Percentiles rank a stretch among this genome's conserved stretches.
phyloP scores from a whole-genome alignment of 257 asterid genomes.

The Solanum habrochaites region DNA sequence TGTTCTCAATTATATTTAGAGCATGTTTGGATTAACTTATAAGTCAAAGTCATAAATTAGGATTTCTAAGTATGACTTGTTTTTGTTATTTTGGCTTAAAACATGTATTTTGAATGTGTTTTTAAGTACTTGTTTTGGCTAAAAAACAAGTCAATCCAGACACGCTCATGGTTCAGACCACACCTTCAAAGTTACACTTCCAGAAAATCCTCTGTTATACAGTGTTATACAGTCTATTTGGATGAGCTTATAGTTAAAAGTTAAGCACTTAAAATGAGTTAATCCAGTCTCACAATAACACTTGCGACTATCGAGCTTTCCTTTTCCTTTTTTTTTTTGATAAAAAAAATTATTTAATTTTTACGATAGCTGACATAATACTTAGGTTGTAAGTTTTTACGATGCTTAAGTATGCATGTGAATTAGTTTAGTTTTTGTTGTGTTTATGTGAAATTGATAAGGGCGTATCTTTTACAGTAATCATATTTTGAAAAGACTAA shows the following conservation, averaged over 20 bases:
- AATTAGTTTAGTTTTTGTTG: background rate
- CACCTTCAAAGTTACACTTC: background rate
- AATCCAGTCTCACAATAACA: background rate
- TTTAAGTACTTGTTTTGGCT: background rate
- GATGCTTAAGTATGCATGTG: background rate
- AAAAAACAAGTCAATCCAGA: background rate
- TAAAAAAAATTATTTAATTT: too few species aligned
- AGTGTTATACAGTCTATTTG: background rate
- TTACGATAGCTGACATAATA: background rate
- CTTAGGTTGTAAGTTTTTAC: background rate
- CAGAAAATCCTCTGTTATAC: background rate
- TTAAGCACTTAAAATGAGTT: background rate
- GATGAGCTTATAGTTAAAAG: background rate
- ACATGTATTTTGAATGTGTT: background rate
- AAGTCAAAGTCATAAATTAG: background rate
- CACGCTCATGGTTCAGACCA: background rate
- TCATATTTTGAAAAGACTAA: too few species aligned
- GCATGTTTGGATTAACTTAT: background rate
- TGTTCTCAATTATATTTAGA: background rate
- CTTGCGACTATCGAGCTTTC: background rate
- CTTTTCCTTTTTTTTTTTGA: background rate
- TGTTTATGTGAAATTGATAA: background rate
- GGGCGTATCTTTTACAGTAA: background rate
- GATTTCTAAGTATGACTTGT: background rate
- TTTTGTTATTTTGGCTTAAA: background rate